Conservation (phyloP, 352 stramenopile species). For the Phytophthora tubulina region DNA sequence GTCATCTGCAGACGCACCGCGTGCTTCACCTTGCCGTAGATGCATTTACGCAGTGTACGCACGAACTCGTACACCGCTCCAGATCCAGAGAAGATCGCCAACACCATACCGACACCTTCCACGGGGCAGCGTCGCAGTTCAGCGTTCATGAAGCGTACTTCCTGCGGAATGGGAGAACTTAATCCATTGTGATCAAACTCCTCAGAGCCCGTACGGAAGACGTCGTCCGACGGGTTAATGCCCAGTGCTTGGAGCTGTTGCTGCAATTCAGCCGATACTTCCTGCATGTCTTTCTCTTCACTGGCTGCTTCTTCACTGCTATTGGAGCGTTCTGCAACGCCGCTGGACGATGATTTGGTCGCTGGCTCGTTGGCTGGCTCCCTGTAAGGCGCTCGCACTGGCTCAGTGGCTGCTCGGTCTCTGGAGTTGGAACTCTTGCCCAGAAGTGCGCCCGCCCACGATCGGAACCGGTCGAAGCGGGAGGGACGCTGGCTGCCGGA, state of each 20-base stretch:
- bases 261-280: conserved; percentile 76
- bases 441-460: conserved; percentile 40
- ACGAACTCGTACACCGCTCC: conserved; percentile 89
- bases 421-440: conserved; percentile 15
- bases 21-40: conserved; percentile 91
- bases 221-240: conserved; percentile 83
- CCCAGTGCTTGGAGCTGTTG: conserved; percentile 84
- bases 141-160: conserved; percentile 89
- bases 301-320: conserved; percentile 12
- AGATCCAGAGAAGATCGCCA: conserved; percentile 84
- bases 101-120: conserved; percentile 77
- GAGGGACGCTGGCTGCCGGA: conserved; percentile 32
- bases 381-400: conserved; percentile 8
- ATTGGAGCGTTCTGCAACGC: conserved; percentile 15
- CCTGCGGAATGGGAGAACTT: conserved; percentile 83
- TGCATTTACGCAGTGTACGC: conserved; percentile 87
- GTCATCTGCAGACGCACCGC: conserved; percentile 86
- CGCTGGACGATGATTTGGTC: neutral
- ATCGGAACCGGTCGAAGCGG: conserved; percentile 43
- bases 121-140: conserved; percentile 82
- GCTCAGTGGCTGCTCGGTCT: conserved; percentile 38
- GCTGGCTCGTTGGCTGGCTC: conserved; percentile 4
- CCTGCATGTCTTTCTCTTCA: conserved; percentile 50
- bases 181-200: conserved; percentile 83
- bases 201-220: conserved; percentile 84